Percentiles rank a stretch among this genome's conserved stretches.
Conservation (phyloP, 352 stramenopile genomes). For the Globisporangium parvum region DNA sequence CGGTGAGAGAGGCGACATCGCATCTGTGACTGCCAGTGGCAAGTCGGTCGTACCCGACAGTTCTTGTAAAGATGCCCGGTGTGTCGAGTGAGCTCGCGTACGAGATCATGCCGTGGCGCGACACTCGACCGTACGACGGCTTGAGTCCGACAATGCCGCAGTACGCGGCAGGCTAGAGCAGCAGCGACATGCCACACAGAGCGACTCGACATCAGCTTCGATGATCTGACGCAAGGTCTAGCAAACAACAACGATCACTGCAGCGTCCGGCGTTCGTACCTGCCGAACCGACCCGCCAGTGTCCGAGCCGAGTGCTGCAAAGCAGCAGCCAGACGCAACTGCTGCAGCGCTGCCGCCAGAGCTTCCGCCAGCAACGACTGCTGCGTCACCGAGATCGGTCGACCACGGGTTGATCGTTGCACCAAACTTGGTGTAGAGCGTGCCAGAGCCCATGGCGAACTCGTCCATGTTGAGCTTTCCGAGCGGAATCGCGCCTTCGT, state of each 20-base stretch:
- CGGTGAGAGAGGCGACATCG: neutral
- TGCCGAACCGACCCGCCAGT: conserved; percentile 96
- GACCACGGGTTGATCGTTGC: conserved; percentile 89
- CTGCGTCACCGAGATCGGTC: conserved; percentile 35
- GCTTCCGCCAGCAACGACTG: conserved; percentile 88
- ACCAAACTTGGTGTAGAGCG: conserved; percentile 86
- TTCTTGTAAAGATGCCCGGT: conserved; percentile 89
- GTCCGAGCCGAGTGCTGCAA: conserved; percentile 95
- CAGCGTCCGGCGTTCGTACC: conserved; percentile 14
- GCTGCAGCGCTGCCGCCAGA: conserved; percentile 92
- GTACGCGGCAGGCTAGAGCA: conserved; percentile 86
- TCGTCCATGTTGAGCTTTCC: conserved; percentile 99
- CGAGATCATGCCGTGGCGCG: conserved; percentile 93
- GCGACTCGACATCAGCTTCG: neutral
- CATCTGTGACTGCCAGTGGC: neutral
- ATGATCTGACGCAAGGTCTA: neutral
- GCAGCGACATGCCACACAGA: neutral
- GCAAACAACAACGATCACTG: no score
- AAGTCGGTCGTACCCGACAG: conserved; percentile 38
- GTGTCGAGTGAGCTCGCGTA: conserved; percentile 97
- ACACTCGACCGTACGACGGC: conserved; percentile 96
- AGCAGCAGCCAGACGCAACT: conserved; percentile 88
- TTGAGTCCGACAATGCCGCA: conserved; percentile 96
- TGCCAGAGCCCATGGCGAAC: conserved; percentile 97
- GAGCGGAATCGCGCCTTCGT: conserved; percentile 89